These are phyloP conservation scores for Erysimum cheiri DNA, from an alignment of 441 rosid genomes.

Conservation along the genomic window DNA sequence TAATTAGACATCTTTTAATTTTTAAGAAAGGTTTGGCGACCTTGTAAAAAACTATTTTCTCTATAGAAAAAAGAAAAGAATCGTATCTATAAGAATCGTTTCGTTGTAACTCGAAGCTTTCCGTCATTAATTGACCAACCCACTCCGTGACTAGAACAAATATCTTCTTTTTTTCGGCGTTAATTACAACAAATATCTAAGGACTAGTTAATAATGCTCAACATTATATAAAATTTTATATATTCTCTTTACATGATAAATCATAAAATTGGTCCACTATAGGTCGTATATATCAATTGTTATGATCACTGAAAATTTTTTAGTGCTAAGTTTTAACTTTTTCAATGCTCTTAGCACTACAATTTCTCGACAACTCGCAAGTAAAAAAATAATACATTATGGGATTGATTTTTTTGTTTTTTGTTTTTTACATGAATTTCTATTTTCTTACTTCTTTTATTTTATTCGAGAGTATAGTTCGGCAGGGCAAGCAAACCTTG, in stretches of 20 bases:
- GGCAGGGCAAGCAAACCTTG: background rate
- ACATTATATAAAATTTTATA: background rate
- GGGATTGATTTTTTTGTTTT: no score
- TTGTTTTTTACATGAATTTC: no score
- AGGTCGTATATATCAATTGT: conserved; percentile 16
- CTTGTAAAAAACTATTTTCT: background rate
- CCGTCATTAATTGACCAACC: conserved; percentile 36
- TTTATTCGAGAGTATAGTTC: background rate
- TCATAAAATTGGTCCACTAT: conserved; percentile 10
- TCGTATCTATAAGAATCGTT: conserved; percentile 13
- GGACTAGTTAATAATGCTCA: conserved; percentile 11
- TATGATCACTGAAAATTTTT: background rate
- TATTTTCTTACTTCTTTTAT: background rate
- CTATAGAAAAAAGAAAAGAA: conserved; percentile 7
- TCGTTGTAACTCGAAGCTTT: conserved; percentile 27
- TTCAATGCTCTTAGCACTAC: background rate
- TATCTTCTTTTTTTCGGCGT: background rate
- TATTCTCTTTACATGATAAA: conserved; percentile 3
- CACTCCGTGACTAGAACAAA: conserved; percentile 21
- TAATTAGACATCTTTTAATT: conserved; percentile 3
- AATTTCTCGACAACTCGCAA: conserved; percentile 9
- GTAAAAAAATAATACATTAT: background rate
- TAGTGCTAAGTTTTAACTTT: background rate
- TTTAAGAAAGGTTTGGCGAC: conserved; percentile 18
- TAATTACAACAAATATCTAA: conserved; percentile 4